A percentile compares a stretch with the other conserved stretches of the same genome.
Conservation (phyloP, 139 green algal species). For the Chlamydomonas asymmetrica region DNA sequence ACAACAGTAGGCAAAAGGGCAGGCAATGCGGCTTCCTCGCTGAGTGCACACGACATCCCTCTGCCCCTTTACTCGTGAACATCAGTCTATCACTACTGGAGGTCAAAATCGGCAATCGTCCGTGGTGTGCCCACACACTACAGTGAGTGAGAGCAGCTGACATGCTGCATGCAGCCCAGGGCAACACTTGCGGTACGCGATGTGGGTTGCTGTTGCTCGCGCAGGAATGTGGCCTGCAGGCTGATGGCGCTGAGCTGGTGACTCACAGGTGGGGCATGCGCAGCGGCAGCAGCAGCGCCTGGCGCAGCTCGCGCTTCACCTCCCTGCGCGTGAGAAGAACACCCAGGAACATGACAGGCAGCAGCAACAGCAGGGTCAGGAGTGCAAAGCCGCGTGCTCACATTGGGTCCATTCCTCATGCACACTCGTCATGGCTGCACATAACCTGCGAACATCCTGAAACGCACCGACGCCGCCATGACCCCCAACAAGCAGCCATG, state of each 20-base stretch:
- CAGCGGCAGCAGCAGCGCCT: conserved; percentile 58
- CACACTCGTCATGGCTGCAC: neutral
- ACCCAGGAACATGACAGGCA: no score
- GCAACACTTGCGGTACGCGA: neutral
- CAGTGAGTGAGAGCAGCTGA: no score
- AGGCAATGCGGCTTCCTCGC: no score
- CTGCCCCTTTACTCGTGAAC: neutral
- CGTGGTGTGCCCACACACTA: no score
- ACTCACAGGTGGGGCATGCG: conserved; percentile 52
- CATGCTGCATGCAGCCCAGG: no score
- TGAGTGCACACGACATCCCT: no score
- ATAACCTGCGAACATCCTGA: neutral
- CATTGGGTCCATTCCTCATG: conserved; percentile 18
- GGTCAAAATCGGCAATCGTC: no score
- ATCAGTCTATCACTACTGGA: neutral
- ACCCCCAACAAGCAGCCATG: no score
- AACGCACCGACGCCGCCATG: no score
- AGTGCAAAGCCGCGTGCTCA: no score
- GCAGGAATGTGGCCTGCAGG: no score
- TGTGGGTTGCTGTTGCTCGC: neutral
- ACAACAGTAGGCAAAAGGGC: no score
- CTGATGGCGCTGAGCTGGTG: neutral
- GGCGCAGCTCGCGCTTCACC: conserved; percentile 51
- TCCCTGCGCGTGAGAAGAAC: conserved; percentile 13
- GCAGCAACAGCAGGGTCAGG: neutral